phyloP scores from a whole-genome alignment of 148 eudicot species.

The Rhododendron simsii region DNA sequence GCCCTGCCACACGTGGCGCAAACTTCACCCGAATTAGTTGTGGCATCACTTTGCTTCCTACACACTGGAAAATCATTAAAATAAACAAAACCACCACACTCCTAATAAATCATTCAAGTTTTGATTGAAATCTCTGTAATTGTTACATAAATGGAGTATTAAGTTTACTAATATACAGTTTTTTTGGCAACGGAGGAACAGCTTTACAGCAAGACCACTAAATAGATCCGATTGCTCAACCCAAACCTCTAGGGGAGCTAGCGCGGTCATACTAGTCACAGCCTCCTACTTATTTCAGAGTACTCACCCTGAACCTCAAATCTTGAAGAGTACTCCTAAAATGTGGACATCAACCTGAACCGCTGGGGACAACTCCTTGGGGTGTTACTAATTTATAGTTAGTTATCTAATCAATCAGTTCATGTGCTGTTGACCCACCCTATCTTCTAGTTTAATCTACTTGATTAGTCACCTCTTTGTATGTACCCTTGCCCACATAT shows the following conservation, averaged over 20 bases:
- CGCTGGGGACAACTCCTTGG: no score
- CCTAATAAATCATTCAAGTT: conserved; percentile 3
- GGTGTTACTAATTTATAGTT: neutral
- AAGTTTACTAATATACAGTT: neutral
- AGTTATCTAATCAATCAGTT: conserved; percentile 14
- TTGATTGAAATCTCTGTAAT: neutral
- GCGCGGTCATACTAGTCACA: no score
- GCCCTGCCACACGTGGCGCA: neutral
- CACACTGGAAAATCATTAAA: conserved; percentile 8
- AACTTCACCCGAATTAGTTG: neutral
- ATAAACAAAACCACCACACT: neutral
- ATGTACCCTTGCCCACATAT: neutral
- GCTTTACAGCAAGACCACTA: no score
- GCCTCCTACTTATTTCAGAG: no score
- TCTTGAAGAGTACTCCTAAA: no score
- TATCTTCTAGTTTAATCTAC: neutral
- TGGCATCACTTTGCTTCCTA: conserved; percentile 2
- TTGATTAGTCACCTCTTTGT: neutral
- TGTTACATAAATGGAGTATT: no score
- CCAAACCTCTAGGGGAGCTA: no score
- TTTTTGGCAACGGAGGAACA: no score
- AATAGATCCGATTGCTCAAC: no score
- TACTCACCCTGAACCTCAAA: no score
- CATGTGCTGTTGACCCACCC: conserved; percentile 21
- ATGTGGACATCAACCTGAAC: rapidly evolving